Conservation (phyloP, 805 yeast genomes). For the Hanseniaspora thailandica region DNA sequence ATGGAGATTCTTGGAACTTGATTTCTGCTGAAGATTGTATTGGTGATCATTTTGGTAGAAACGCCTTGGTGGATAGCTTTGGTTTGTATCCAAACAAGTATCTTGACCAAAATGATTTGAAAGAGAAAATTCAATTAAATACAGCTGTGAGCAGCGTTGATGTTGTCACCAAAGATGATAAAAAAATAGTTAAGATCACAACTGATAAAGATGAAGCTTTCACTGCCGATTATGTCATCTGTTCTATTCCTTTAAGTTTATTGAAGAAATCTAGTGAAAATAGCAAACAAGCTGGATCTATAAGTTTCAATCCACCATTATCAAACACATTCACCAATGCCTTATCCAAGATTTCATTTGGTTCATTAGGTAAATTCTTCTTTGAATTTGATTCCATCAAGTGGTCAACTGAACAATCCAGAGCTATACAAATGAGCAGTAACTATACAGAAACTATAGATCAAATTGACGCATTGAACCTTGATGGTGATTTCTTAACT, state of each 20-base stretch:
- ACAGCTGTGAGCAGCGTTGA: constrained; percentile 32
- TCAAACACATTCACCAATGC: constrained; percentile 34
- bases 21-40: constrained; percentile 11
- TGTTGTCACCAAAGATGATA: constrained; percentile 14
- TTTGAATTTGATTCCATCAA: constrained; percentile 46
- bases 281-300: constrained; percentile 29
- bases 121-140: constrained; percentile 30
- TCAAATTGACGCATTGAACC: constrained; percentile 28
- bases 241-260: constrained; percentile 62
- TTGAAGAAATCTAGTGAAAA: constrained; percentile 31
- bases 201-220: constrained; percentile 21
- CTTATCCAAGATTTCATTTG: constrained; percentile 39
- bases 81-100: constrained; percentile 8
- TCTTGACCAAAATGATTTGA: constrained; percentile 29
- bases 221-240: constrained; percentile 42
- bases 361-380: constrained; percentile 54
- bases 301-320: constrained; percentile 41
- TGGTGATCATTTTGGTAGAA: constrained; percentile 29
- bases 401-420: constrained; percentile 34
- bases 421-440: constrained; percentile 9
- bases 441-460: constrained; percentile 18
- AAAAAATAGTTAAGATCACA: neutral
- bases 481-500: constrained; percentile 43
- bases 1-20: constrained; percentile 49
- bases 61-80: constrained; percentile 29